phyloP scores from a whole-genome alignment of 2,329 filamentous ascomycete genomes.

The Fusarium stilboides region DNA sequence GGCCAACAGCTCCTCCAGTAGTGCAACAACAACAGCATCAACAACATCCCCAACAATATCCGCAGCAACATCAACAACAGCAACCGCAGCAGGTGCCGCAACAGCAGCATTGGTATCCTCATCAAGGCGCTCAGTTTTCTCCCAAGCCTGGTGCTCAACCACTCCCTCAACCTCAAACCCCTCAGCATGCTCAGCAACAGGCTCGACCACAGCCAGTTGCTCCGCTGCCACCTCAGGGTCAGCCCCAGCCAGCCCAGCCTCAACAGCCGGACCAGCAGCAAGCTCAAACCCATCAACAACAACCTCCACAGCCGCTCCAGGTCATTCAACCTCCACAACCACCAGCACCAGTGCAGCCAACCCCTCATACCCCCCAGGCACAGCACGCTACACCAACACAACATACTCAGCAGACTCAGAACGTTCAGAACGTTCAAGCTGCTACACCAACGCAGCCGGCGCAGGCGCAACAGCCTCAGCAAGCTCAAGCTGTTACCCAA shows the following conservation, averaged over 20 bases:
- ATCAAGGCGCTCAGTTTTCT: conserved; percentile 41
- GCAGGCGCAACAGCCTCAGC: conserved; percentile 37
- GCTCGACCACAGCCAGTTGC: conserved; percentile 40
- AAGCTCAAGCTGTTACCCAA: conserved; percentile 37
- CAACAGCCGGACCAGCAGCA: conserved; percentile 33
- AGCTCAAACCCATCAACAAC: conserved; percentile 41
- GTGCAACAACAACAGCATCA: conserved; percentile 43
- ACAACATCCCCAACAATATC: conserved; percentile 31
- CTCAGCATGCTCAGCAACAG: conserved; percentile 41
- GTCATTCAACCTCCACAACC: conserved; percentile 36
- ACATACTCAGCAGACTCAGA: conserved; percentile 38
- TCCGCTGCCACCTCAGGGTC: conserved; percentile 44
- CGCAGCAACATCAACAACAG: conserved; percentile 32
- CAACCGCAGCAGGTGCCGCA: conserved; percentile 31
- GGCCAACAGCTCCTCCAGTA: conserved; percentile 37
- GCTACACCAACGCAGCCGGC: conserved; percentile 21
- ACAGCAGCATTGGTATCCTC: conserved; percentile 46
- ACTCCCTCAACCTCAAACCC: conserved; percentile 42
- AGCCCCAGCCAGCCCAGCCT: conserved; percentile 37
- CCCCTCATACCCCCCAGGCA: conserved; percentile 41
- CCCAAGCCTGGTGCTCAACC: conserved; percentile 43
- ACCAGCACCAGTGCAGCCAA: conserved; percentile 26
- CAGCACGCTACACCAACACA: conserved; percentile 41
- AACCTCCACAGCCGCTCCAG: conserved; percentile 37
- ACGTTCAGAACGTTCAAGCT: conserved; percentile 42